Evolutionary conservation across 2,329 filamentous ascomycete species (phyloP), one percentile per base, ranked within the genome.

Genomic region (Ascochyta viciae-villosae): DNA sequence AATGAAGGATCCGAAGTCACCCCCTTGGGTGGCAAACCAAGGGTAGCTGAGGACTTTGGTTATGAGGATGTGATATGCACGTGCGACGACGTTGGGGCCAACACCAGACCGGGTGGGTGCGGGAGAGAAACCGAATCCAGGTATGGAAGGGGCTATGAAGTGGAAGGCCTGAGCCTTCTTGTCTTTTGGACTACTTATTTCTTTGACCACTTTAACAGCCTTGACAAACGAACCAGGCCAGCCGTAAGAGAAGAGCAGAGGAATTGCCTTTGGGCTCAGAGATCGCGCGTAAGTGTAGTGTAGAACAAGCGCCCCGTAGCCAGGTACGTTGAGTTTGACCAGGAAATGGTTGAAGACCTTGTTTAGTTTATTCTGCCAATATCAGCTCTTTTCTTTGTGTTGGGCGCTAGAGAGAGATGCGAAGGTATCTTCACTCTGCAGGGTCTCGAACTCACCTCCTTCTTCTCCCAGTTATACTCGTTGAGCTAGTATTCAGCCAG

Each of bases 201-300:
- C 62, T 2, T 74, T 69, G 0, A 92, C 76, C 38, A 90, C 76
- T 66, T 89, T 89, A 24, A 77, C 73, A 2, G 85, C 86, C 74
- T 91, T 88, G 42, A 88, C 70, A 67, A 89, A 90, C 61, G 83
- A 87, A 1, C 89, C 89, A 0, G 89, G 89, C 84, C 86, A 90
- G 15, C 87, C 87, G 67, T 90, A 87, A n/a, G 81, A 79, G 70
- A 90, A 90, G 0, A 90, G 71, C 29, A 91, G 68, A 0, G 88
- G 88, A 38, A 91, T 84, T 1, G 85, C 85, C 16, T 78, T 77
- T 1, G 79, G 62, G 2, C 76, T 76, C 2, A 74, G 65, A 15
- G 85, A 87, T n/a, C 73, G 78, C 51, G 80, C 76, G 68, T 89
- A 86, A 51, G 89, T 78, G 70, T 88, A 89, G 68, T 89, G 87